phyloP scores from a whole-genome alignment of 1,284 basidiomycete genomes.

The Farysia itapuensis region DNA sequence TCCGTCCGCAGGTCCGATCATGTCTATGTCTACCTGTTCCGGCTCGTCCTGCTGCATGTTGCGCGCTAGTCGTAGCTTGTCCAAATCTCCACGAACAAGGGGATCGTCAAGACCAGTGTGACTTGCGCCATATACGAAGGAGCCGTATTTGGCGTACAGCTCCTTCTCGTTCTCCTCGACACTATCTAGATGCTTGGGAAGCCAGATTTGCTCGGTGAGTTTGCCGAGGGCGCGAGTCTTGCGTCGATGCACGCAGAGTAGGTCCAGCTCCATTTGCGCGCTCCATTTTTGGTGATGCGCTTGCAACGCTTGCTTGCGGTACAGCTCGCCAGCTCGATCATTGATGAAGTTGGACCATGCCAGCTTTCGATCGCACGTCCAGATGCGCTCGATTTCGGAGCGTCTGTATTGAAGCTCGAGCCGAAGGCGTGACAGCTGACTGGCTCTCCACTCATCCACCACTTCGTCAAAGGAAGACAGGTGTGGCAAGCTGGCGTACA shows the following conservation, averaged over 20 bases:
- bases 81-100: slow-evolving; percentile 14
- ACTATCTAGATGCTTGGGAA: slow-evolving; percentile 1
- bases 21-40: neutral
- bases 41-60: neutral
- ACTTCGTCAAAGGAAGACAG: slow-evolving; percentile 28
- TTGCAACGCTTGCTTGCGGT: slow-evolving; percentile 9
- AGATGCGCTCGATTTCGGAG: slow-evolving; percentile 28
- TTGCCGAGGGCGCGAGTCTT: slow-evolving; percentile 16
- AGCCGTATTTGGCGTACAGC: slow-evolving; percentile 12
- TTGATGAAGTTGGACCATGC: slow-evolving; percentile 26
- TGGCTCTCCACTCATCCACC: slow-evolving; percentile 30
- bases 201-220: slow-evolving; percentile 7
- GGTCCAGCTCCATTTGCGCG: slow-evolving; percentile 29
- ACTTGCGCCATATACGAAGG: slow-evolving; percentile 10
- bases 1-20: neutral
- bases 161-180: slow-evolving; percentile 1
- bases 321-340: slow-evolving; percentile 11
- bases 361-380: slow-evolving; percentile 32
- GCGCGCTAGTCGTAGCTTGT: slow-evolving; percentile 13
- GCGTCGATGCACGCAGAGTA: slow-evolving; percentile 14
- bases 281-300: slow-evolving; percentile 14
- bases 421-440: slow-evolving; percentile 17
- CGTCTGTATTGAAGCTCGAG: slow-evolving; percentile 29
- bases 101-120: slow-evolving; percentile 11
- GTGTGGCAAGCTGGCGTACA: slow-evolving; percentile 15